Conservation (phyloP, 768 basidiomycete genomes). For the Rickenella mellea region DNA sequence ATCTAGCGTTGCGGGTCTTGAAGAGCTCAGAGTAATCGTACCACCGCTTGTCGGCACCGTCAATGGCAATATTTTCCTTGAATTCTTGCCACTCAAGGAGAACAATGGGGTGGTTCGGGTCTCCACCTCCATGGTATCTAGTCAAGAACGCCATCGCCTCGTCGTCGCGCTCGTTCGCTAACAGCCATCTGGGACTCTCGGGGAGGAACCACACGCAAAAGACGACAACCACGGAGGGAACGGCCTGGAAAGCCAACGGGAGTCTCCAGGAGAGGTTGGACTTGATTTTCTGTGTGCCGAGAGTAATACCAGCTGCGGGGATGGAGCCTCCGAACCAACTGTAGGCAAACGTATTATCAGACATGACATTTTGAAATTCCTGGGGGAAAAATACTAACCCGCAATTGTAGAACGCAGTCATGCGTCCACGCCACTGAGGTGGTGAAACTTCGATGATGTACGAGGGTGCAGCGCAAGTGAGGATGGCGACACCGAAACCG, state of each 20-base stretch:
- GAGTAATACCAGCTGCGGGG: constrained; percentile 11
- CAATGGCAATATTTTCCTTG: constrained; percentile 36
- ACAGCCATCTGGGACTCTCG: constrained; percentile 45
- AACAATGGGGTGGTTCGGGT: constrained; percentile 40
- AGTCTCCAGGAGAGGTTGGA: constrained; percentile 42
- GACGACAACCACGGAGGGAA: constrained; percentile 29
- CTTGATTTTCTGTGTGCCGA: constrained; percentile 15
- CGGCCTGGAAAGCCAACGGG: constrained; percentile 44
- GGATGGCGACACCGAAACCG: constrained; percentile 38
- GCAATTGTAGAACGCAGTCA: constrained; percentile 39
- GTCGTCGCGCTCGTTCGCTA: constrained; percentile 37
- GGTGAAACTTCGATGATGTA: constrained; percentile 54
- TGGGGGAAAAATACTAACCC: background rate
- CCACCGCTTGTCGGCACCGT: constrained; percentile 52
- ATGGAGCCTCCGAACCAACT: constrained; percentile 10
- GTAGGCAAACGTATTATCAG: too few relatives aligned
- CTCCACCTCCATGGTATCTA: constrained; percentile 44
- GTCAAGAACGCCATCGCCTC: constrained; percentile 38
- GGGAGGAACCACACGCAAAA: constrained; percentile 22
- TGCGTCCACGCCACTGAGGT: constrained; percentile 44
- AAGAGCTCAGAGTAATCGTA: constrained; percentile 43
- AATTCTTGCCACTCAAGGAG: constrained; percentile 42
- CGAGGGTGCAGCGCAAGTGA: constrained; percentile 22
- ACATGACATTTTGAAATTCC: background rate
- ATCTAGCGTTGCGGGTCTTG: constrained; percentile 35